Conservation (phyloP, 352 stramenopile genomes). For the Globisporangium cederbergense region DNA sequence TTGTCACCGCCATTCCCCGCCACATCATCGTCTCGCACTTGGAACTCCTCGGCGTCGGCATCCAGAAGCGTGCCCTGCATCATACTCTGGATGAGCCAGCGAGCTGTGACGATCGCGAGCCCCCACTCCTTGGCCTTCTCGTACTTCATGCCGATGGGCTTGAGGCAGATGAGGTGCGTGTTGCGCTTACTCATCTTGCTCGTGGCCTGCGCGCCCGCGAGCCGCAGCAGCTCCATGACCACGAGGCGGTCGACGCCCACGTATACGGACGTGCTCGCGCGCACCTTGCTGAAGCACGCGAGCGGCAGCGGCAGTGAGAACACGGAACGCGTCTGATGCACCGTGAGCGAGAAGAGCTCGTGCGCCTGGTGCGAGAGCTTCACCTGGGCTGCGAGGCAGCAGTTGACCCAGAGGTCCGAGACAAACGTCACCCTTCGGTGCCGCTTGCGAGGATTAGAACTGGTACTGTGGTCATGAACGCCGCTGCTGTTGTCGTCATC, state of each 20-base stretch:
- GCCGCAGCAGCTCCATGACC: constrained; percentile 44
- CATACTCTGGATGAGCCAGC: constrained; percentile 69
- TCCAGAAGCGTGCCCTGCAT: constrained; percentile 35
- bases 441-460: constrained; percentile 16
- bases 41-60: constrained; percentile 23
- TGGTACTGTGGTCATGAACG: not conserved
- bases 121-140: constrained; percentile 53
- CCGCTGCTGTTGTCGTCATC: not conserved
- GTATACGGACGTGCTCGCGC: constrained; percentile 63
- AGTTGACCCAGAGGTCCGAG: constrained; percentile 72
- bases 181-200: constrained; percentile 50
- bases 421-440: constrained; percentile 40
- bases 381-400: constrained; percentile 43
- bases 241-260: constrained; percentile 58
- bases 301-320: constrained; percentile 45
- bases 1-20: not conserved
- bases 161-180: constrained; percentile 62
- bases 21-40: constrained; percentile 15
- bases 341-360: constrained; percentile 39
- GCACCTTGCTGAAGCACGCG: constrained; percentile 41
- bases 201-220: constrained; percentile 54
- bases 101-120: constrained; percentile 49
- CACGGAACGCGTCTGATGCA: constrained; percentile 38
- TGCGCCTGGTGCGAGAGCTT: constrained; percentile 50
- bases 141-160: constrained; percentile 57